These are phyloP conservation scores for Teratosphaeria gauchensis DNA, from an alignment of 2,329 filamentous ascomycete genomes.

Conservation along the genomic window DNA sequence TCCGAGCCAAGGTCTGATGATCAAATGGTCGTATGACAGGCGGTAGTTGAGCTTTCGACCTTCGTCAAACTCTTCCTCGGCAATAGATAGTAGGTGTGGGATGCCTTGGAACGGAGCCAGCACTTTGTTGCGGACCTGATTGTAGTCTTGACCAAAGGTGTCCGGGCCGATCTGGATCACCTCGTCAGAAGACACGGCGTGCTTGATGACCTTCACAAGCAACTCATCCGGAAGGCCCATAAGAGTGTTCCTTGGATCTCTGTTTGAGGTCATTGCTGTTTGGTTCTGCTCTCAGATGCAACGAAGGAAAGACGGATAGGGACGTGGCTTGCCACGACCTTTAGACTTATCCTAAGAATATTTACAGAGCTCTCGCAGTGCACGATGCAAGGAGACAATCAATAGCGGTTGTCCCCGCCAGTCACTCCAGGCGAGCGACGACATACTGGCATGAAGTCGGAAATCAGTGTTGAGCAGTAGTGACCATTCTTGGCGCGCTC, in stretches of 20 bases:
- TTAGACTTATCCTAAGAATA: not conserved
- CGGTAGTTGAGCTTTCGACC: not conserved
- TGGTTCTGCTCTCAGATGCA: not conserved
- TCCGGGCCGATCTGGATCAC: slow-evolving; percentile 2
- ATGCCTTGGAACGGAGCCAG: not conserved
- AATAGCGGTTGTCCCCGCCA: not conserved
- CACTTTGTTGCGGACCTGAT: not conserved
- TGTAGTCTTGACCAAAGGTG: slow-evolving; percentile 1
- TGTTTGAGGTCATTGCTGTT: not conserved
- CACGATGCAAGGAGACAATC: not conserved
- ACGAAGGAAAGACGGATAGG: not conserved
- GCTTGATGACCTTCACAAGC: not conserved
- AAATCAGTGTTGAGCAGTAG: not conserved
- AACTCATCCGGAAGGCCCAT: not conserved
- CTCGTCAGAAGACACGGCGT: not conserved
- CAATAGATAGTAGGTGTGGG: not conserved
- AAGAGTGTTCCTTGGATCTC: slow-evolving; percentile 3
- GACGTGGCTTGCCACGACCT: not conserved
- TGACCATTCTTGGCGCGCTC: not conserved
- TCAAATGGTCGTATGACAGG: not conserved
- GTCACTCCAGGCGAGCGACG: not conserved
- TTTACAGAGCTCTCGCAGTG: not conserved
- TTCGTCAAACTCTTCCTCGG: not conserved
- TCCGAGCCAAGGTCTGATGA: not conserved
- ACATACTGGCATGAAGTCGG: not conserved